A percentile compares a stretch with the other conserved stretches of the same genome.
Evolutionary conservation across 768 basidiomycete genomes (phyloP).

Genomic region (Lentinula sp.): DNA sequence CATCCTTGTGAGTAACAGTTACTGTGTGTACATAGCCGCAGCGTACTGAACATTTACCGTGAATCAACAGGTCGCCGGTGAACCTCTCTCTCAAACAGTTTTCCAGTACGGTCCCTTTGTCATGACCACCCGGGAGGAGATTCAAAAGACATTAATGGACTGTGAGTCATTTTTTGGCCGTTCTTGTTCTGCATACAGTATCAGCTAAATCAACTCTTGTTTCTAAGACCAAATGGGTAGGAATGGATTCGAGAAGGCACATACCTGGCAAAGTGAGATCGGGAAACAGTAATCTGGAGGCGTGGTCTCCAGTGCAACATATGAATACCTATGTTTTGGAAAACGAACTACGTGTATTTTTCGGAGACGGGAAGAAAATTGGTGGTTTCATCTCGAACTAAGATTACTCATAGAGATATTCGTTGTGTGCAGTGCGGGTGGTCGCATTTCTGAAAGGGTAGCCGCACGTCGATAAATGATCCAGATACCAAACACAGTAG

Average conservation of each 20-base stretch:
- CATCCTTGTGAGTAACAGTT: conserved; percentile 49
- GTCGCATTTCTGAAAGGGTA: no score
- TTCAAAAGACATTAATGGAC: conserved; percentile 76
- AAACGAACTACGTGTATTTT: no score
- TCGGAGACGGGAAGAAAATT: no score
- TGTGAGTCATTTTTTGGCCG: conserved; percentile 37
- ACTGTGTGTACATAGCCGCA: conserved; percentile 2
- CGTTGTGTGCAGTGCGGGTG: no score
- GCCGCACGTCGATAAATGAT: no score
- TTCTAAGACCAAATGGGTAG: conserved; percentile 57
- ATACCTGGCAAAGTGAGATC: conserved; percentile 83
- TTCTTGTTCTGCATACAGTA: neutral
- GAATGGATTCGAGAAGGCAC: conserved; percentile 91
- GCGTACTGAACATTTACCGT: neutral
- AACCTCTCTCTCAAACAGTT: conserved; percentile 85
- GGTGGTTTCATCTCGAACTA: no score
- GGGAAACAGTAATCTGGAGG: conserved; percentile 32
- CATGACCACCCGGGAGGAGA: conserved; percentile 76
- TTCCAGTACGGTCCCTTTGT: conserved; percentile 88
- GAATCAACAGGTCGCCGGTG: conserved; percentile 60
- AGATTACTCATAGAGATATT: no score
- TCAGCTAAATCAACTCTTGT: neutral
- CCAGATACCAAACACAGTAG: no score
- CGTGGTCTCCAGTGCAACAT: no score
- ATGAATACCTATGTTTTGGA: no score